phyloP scores from a whole-genome alignment of 805 yeast genomes.

The Ogataea kodamae region DNA sequence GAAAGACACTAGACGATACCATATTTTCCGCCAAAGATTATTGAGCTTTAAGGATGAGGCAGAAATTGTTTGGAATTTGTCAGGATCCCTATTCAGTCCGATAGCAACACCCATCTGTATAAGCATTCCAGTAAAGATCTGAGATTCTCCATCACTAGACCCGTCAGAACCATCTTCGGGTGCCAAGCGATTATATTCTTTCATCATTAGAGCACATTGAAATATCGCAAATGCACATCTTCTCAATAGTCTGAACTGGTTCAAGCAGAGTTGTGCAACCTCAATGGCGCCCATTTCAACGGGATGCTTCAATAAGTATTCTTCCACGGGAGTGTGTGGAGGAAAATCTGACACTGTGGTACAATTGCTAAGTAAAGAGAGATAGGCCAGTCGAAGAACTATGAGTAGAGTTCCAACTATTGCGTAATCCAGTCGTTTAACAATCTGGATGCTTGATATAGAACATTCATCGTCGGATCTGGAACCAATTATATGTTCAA shows the following conservation, averaged over 20 bases:
- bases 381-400: conserved; percentile 41
- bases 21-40: conserved; percentile 54
- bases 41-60: conserved; percentile 24
- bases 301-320: conserved; percentile 43
- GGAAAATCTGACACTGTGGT: conserved; percentile 25
- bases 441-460: conserved; percentile 33
- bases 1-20: conserved; percentile 47
- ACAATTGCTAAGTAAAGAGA: conserved; percentile 36
- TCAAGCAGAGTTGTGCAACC: conserved; percentile 52
- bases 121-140: conserved; percentile 51
- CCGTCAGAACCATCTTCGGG: conserved; percentile 56
- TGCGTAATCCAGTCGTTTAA: conserved; percentile 47
- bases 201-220: conserved; percentile 51
- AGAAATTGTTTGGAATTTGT: conserved; percentile 34
- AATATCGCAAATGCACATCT: conserved; percentile 48
- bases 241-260: conserved; percentile 49
- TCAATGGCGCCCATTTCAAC: conserved; percentile 42
- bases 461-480: conserved; percentile 33
- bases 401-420: conserved; percentile 43
- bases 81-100: conserved; percentile 69
- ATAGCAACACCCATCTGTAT: conserved; percentile 65
- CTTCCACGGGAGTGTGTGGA: conserved; percentile 28
- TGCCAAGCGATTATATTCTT: conserved; percentile 45
- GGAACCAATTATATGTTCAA: conserved; percentile 38
- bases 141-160: conserved; percentile 56